phyloP scores from a whole-genome alignment of 805 yeast genomes.

The Wickerhamiella hasegawae region DNA sequence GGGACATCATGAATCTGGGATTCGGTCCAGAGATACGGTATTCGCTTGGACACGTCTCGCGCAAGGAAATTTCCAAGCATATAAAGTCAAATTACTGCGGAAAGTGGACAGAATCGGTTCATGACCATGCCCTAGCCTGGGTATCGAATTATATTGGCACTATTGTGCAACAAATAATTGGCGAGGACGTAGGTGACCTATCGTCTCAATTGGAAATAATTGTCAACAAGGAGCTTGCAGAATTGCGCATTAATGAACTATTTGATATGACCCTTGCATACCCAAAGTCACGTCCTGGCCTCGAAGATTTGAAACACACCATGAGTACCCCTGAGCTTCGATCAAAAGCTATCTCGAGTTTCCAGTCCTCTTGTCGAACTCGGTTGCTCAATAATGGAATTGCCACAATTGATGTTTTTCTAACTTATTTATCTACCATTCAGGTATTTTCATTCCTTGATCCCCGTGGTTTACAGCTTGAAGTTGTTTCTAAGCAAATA shows the following conservation, averaged over 20 bases:
- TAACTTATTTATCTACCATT: slow-evolving; percentile 55
- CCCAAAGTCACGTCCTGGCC: slow-evolving; percentile 37
- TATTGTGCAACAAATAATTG: too few species aligned
- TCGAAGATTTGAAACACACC: slow-evolving; percentile 42
- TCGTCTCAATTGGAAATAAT: slow-evolving; percentile 4
- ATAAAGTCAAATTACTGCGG: too few species aligned
- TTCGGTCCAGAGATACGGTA: too few species aligned
- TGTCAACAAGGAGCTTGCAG: slow-evolving; percentile 10
- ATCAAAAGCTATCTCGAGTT: slow-evolving; percentile 33
- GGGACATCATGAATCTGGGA: too few species aligned
- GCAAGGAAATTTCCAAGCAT: too few species aligned
- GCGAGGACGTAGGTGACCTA: too few species aligned
- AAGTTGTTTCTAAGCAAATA: slow-evolving; percentile 62
- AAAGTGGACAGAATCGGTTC: too few species aligned
- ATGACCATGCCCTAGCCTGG: too few species aligned
- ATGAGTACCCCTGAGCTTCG: slow-evolving; percentile 34
- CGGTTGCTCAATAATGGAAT: slow-evolving; percentile 64
- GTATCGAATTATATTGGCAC: too few species aligned
- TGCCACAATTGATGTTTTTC: slow-evolving; percentile 56
- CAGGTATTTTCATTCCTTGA: slow-evolving; percentile 62
- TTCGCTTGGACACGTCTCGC: too few species aligned
- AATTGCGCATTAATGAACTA: slow-evolving; percentile 41
- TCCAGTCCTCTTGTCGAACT: slow-evolving; percentile 29
- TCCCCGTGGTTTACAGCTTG: slow-evolving; percentile 71
- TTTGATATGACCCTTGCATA: slow-evolving; percentile 38